Evolutionary conservation across 2,329 filamentous ascomycete genomes (phyloP), one percentile per base, ranked within the genome.

Genomic region (Nannizziopsis barbatae): DNA sequence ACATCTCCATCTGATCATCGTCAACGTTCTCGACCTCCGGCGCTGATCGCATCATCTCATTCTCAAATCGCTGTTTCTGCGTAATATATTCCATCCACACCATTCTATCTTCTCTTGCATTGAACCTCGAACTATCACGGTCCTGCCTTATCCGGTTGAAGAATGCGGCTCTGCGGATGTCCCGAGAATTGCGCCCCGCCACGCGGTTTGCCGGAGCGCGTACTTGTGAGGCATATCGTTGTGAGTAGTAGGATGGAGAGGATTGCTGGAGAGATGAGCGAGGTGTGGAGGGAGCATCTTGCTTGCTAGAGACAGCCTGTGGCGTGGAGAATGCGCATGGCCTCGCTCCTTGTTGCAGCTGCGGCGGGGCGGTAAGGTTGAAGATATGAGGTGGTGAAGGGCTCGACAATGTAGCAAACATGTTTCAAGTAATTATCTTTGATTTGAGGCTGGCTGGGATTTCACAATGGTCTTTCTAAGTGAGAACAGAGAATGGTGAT

Each of bases 51-150:
- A 54, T 56, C 65, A 69, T 68, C 20, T 47, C 52, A 52, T 68
- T 66, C 27, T 64, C 62, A 64, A 68, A 70, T 44, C 54, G 53
- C 52, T 59, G 61, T 57, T 63, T 60, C 56, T 63, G 66, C 47
- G 58, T 62, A 48, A 64, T 56, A 57, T 62, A 62, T 52, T 71
- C 70, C 65, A 62, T 66, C 55, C 58, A 65, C 60, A 63, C 65
- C 50, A 66, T 62, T 61, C 63, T 68, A 57, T 63, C 73, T 54
- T 63, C 67, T 53, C 60, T 66, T 53, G 58, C 59, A 52, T 67
- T 63, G 47, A 65, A 67, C 6, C 65, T 61, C 0, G 58, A 62
- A 32, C 59, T 56, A 11, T 70, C 66, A 27, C 69, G 65, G 37
- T 63, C 62, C n/a, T 57, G 58, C 42, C 62, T 64, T 14, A 71